A percentile compares a stretch with the other conserved stretches of the same genome.
phyloP scores from a whole-genome alignment of 345 rosid genomes.

The Rubroshorea leprosula region DNA sequence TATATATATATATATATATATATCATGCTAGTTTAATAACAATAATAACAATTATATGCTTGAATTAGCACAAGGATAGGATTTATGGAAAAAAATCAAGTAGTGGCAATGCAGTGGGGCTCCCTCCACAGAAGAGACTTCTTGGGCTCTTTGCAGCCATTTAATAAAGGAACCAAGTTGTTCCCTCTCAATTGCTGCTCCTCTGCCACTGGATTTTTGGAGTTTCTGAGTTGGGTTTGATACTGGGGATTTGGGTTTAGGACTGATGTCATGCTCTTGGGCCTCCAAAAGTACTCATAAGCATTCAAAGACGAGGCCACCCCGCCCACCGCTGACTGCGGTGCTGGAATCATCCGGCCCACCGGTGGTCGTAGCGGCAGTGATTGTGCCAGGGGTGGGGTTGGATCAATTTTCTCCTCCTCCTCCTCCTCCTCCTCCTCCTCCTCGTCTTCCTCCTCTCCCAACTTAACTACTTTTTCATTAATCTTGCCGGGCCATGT shows the following conservation, averaged over 20 bases:
- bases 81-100: conserved; percentile 22
- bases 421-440: conserved; percentile 4
- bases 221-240: conserved; percentile 5
- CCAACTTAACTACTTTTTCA: conserved; percentile 19
- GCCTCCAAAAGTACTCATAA: conserved; percentile 64
- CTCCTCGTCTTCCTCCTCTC: conserved; percentile 4
- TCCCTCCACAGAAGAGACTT: conserved; percentile 60
- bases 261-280: conserved; percentile 18
- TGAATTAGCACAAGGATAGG: no score
- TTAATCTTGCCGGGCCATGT: conserved; percentile 38
- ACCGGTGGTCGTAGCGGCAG: conserved; percentile 51
- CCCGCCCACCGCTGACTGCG: conserved; percentile 9
- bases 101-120: conserved; percentile 75
- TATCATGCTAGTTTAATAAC: no score
- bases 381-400: conserved; percentile 31
- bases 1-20: no score
- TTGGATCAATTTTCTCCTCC: neutral
- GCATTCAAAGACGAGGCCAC: conserved; percentile 39
- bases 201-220: conserved; percentile 19
- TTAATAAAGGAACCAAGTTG: conserved; percentile 31
- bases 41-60: no score
- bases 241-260: conserved; percentile 15
- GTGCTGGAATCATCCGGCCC: conserved; percentile 31
- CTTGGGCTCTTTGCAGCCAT: conserved; percentile 66
- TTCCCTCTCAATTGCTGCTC: conserved; percentile 28